Evolutionary conservation across 441 rosid species (phyloP), one percentile per base, ranked within the genome.

Genomic region (Gossypium laxum): DNA sequence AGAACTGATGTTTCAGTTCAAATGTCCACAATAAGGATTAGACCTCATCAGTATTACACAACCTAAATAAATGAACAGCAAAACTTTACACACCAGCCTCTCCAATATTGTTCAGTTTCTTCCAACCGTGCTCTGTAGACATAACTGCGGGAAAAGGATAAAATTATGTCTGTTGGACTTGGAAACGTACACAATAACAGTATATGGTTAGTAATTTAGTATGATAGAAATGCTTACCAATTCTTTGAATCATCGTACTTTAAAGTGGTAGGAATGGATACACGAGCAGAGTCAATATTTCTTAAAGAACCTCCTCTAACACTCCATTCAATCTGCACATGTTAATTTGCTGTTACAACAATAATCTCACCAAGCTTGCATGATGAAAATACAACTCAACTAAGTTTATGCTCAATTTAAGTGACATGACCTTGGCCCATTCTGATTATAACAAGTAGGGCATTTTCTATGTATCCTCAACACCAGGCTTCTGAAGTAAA

Each of bases 81-180:
- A 51, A 55, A 70, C 21, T 61, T 73, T 34, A 78, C 68, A 32
- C 72, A 94, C 98, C 99, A 92, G 83, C 88, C 90, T 86, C 83
- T 92, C 99, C 99, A 94, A 74, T 92, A 90, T 81, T 93, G 87
- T 73, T 93, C 98, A 61, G 97, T 91, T 81, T 87, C 90, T 78
- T 80, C 91, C 48, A 93, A 74, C 48, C 72, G 83, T 55, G 98
- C 78, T 69, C 96, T 87, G 74, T 88, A 80, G 61, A 88, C 84
- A 67, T 85, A 93, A 81, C 98, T 91, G 82, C 81, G 80, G 61
- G 51, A 77, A 32, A 72, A 54, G 30, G 43, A 64, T 74, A 77
- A 57, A 50, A 74, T 8, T 22, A 10, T 12, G 68, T 34, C 67
- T 2, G 45, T 74, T 70, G 75, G 69, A 55, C 50, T 54, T 11